Percentiles rank a stretch among this genome's conserved stretches.
Conservation (phyloP, 2,329 filamentous ascomycete genomes). For the Colletotrichum viniferum region DNA sequence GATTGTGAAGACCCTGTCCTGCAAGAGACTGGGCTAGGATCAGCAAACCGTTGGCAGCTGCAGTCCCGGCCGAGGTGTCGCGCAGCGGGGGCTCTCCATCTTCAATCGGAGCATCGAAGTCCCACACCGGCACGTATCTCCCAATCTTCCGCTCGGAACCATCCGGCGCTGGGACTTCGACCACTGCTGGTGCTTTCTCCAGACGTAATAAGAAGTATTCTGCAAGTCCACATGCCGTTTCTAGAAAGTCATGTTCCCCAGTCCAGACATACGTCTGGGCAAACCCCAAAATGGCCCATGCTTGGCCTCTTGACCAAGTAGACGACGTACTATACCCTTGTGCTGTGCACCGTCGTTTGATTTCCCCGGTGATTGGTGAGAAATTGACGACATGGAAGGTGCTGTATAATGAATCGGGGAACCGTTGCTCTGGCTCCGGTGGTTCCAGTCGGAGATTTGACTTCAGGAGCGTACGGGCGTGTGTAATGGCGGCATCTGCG, state of each 20-base stretch:
- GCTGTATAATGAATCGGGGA: not conserved
- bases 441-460: not conserved
- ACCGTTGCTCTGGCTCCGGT: not conserved
- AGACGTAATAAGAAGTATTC: not conserved
- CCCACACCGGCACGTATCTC: slow-evolving; percentile 33
- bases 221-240: slow-evolving; percentile 28
- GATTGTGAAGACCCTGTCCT: not conserved
- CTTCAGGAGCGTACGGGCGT: slow-evolving; percentile 41
- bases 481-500: slow-evolving; percentile 37
- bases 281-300: slow-evolving; percentile 53
- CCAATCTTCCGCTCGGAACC: slow-evolving; percentile 35
- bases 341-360: slow-evolving; percentile 35
- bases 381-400: not conserved
- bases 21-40: slow-evolving; percentile 37
- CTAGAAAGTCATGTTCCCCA: slow-evolving; percentile 41
- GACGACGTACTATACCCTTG: slow-evolving; percentile 50
- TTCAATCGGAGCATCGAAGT: slow-evolving; percentile 47
- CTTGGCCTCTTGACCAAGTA: slow-evolving; percentile 54
- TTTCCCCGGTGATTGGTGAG: not conserved
- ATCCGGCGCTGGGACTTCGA: not conserved
- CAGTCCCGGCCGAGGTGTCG: slow-evolving; percentile 37
- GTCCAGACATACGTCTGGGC: slow-evolving; percentile 54
- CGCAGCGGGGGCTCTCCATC: slow-evolving; percentile 19
- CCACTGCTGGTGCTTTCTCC: not conserved
- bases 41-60: slow-evolving; percentile 45